Base-by-base conservation (phyloP, 2,329 filamentous ascomycete species). In the Pezicula carpinea region DNA sequence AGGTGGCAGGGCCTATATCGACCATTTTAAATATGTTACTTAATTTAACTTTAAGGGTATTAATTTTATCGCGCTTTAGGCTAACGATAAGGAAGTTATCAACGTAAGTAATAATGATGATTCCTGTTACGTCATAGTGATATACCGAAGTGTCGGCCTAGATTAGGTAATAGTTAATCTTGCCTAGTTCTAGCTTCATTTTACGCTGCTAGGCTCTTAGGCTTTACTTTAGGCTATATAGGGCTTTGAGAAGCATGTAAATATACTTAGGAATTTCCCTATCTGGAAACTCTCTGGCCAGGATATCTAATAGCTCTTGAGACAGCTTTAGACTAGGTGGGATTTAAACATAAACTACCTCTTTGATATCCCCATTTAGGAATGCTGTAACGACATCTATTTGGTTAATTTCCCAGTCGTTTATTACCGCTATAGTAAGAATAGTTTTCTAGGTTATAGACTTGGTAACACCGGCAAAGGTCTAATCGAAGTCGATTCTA, bases 191-290 rank as follows among this genome's bases (percentile, higher is more conserved):
- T 39, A 13, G 62, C 49, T 1, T 53, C 54, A 7, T 48, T 21
- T 23, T 23, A 8, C 5, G 5, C 22, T 49, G 57, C 64, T 50
- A 65, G 5, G 53, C 47, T 3, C 55, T 39, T 5, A 57, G 57
- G 11, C 60, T 47, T 52, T 64, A 53, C 39, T 65, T 65, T 1
- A 66, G 53, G 10, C 61, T 53, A 48, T 66, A 66, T 10, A 66
- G 53, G 0, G 57, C 57, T 39, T 58, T 61, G 2, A 43, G 36
- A 1, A 65, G 52, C 22, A 33, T 31, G 5, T 8, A 23, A 31
- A 18, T 6, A 14, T 36, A 13, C 14, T 14, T 6, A 8, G 17
- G n/a, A 17, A 15, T 18, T 17, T 19, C 10, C 10, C 34, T n/a
- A 17, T 36, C 10, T 10, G 15, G 15, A 36, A 15, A 18, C 7